Conservation (phyloP, 1,284 basidiomycete species). For the Cronartium quercuum region DNA sequence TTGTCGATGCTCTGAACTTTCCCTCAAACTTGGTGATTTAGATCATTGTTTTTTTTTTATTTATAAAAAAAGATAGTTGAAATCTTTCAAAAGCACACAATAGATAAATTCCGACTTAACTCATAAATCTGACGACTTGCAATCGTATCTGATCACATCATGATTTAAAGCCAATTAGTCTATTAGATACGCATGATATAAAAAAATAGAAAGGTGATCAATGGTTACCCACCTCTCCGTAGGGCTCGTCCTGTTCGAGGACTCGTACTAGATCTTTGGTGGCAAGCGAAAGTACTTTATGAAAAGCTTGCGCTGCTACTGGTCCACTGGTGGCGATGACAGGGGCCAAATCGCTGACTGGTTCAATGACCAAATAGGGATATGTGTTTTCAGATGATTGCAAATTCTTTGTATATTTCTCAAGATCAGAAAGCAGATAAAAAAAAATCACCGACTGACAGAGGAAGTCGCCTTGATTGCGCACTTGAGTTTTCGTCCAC, state of each 20-base stretch:
- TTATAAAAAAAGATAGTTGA: too few species aligned
- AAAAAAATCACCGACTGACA: background rate
- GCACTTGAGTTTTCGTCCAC: conserved; percentile 21
- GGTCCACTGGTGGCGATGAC: conserved; percentile 25
- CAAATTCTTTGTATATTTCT: too few species aligned
- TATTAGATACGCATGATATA: background rate
- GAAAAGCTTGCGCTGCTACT: conserved; percentile 33
- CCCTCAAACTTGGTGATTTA: too few species aligned
- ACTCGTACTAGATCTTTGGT: conserved; percentile 13
- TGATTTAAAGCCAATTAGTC: background rate
- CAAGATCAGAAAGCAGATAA: background rate
- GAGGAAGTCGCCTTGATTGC: conserved; percentile 31
- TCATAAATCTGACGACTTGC: background rate
- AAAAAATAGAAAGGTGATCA: background rate
- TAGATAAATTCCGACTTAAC: background rate
- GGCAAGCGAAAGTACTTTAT: conserved; percentile 31
- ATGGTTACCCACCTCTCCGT: conserved; percentile 23
- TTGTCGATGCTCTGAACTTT: too few species aligned
- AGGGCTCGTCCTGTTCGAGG: conserved; percentile 37
- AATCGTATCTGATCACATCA: conserved; percentile 2
- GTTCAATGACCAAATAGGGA: background rate
- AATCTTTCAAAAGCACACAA: too few species aligned
- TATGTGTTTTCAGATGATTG: too few species aligned
- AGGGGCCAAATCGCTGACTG: conserved; percentile 38
- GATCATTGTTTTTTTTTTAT: too few species aligned